Conservation (phyloP, 768 basidiomycete species). For the Tricholoma matsutake region DNA sequence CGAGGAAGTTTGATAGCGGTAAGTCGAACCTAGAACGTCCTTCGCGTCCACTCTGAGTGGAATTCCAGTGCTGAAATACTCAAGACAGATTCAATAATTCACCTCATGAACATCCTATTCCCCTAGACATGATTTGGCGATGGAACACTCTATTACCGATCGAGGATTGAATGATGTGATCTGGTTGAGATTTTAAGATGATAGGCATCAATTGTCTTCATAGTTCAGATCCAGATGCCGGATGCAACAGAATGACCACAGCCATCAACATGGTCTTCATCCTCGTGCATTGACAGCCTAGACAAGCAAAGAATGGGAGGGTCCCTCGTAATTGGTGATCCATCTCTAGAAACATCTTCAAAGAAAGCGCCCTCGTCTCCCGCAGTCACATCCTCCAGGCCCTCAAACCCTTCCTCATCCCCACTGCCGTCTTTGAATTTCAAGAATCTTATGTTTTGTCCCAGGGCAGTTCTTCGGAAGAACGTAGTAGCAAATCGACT, state of each 20-base stretch:
- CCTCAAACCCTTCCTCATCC: conserved; percentile 32
- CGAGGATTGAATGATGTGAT: no score
- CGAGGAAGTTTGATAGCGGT: no score
- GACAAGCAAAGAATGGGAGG: conserved; percentile 42
- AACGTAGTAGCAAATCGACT: conserved; percentile 43
- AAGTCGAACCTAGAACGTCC: no score
- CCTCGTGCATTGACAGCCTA: conserved; percentile 20
- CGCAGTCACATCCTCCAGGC: conserved; percentile 31
- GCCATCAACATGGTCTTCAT: conserved; percentile 29
- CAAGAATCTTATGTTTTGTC: conserved; percentile 5
- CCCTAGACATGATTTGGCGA: no score
- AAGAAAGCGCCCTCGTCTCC: conserved; percentile 30
- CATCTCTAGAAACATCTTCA: conserved; percentile 10
- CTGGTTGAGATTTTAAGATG: neutral
- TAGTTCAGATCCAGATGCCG: conserved; percentile 27
- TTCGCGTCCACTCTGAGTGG: no score
- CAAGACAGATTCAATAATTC: no score
- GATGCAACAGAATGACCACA: conserved; percentile 41
- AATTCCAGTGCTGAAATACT: no score
- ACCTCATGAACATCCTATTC: no score
- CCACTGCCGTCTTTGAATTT: conserved; percentile 16
- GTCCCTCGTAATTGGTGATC: neutral
- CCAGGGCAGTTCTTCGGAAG: neutral
- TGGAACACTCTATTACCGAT: no score
- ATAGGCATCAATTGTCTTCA: neutral